Base-by-base conservation (phyloP, 192 early-diverging fungal genomes). In the Gonapodya sp. region DNA sequence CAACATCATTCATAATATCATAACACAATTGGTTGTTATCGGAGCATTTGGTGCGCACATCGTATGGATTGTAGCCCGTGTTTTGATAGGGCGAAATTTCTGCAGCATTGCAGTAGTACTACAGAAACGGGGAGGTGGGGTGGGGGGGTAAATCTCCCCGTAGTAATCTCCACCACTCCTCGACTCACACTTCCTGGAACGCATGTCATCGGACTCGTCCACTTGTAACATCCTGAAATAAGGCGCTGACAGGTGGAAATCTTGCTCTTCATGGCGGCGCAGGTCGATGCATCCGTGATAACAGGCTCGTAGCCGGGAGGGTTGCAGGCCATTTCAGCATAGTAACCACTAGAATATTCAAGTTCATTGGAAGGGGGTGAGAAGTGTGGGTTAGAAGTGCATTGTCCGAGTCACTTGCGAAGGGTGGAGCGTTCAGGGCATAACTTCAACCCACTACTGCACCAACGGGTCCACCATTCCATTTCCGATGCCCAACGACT, bases 1-100 rank as follows among this genome's bases (percentile, higher is more conserved):
- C 91, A 78, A 99, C 94, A 80, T 91, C 92, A 31, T 83, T 85
- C 80, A 96, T 85, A 79, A 97, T 93, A 24, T 91, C 90, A 83
- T 95, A 99, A 90, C 96, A 99, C 18, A 98, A 91, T 74, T 89
- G 87, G 83, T 91, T 93, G 80, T 85, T 87, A 37, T 89, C 86
- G 80, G 94, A 92, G 86, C 97, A 98, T 64, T 93, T 89, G 72
- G 89, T 87, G 78, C 97, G 93, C 35, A 99, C 92, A 86, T 99
- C 97, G 87, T 99, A 99, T 73, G 93, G 93, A 86, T 98, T 98
- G 84, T 34, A 46, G 31, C 80, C 80, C 2, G 75, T 77, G 8
- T 2, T 14, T 34, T 93, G 36, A 96, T 96, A 35, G 33, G 46
- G 46, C 79, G n/a, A 36, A 33, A 72, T 46, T 79, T 18, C 36